Percentiles rank a stretch among this genome's conserved stretches.
Evolutionary conservation across 139 green algal species (phyloP).

Genomic region (Asterochloris erici): DNA sequence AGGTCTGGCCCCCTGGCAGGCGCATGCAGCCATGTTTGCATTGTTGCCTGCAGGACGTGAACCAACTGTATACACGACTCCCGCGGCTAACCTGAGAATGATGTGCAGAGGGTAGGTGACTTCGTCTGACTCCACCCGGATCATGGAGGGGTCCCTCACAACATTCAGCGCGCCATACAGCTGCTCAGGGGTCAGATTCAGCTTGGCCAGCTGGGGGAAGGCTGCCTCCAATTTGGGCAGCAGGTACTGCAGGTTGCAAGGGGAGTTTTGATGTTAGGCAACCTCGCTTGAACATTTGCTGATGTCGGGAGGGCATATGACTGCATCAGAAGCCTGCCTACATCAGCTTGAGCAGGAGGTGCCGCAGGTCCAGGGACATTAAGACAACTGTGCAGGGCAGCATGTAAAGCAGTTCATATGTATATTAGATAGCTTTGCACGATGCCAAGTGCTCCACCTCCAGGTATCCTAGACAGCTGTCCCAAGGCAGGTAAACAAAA

Average conservation of each 20-base stretch:
- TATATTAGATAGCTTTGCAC: too few relatives aligned
- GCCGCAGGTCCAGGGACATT: too few relatives aligned
- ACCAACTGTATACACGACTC: not conserved
- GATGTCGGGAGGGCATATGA: too few relatives aligned
- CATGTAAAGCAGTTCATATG: too few relatives aligned
- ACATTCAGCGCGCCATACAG: slow-evolving; percentile 77
- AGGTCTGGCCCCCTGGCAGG: not conserved
- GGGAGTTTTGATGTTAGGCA: not conserved
- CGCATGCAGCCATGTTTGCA: slow-evolving; percentile 16
- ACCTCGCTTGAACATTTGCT: not conserved
- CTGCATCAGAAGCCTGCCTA: too few relatives aligned
- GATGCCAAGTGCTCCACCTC: too few relatives aligned
- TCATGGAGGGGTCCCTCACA: slow-evolving; percentile 60
- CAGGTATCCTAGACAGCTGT: too few relatives aligned
- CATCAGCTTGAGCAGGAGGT: too few relatives aligned
- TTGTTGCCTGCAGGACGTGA: not conserved
- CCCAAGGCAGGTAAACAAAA: too few relatives aligned
- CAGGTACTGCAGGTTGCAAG: slow-evolving; percentile 28
- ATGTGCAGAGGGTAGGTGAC: slow-evolving; percentile 89
- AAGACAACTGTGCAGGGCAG: too few relatives aligned
- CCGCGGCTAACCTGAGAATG: slow-evolving; percentile 61
- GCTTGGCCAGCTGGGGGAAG: slow-evolving; percentile 42
- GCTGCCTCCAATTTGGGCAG: slow-evolving; percentile 38
- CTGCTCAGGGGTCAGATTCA: slow-evolving; percentile 32
- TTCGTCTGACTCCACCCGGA: slow-evolving; percentile 89